Base-by-base conservation (phyloP, 2,329 filamentous ascomycete species). In the Peltaster fructicola region DNA sequence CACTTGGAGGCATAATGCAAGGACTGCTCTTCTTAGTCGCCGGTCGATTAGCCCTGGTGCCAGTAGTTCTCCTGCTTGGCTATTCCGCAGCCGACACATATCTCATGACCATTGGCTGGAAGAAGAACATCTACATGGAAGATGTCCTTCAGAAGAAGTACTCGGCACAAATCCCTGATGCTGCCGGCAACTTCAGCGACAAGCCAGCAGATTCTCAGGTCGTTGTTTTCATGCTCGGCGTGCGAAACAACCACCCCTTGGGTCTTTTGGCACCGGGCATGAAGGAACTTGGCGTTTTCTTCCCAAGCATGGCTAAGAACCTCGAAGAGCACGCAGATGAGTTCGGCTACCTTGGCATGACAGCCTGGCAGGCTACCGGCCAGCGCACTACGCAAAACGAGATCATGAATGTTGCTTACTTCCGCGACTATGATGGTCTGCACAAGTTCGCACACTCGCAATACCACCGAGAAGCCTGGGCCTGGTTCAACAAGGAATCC, bases 371-470 rank as follows among this genome's bases (percentile, higher is more conserved):
- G n/a, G 46, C 44, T 24, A 24, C 31, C n/a, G 40, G 43, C 8
- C 48, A 54, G 13, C 45, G 51, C 16, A 31, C 34, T 3, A 51
- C 52, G 8, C 48, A 53, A 26, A 56, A 54, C 32, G 53, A 57
- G 6, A 9, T 44, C 11, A 33, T 62, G 30, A 36, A 38, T 3
- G 48, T 63, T 16, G 55, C 54, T 37, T 68, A 67, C 50, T 70
- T 69, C 44, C 49, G 52, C 17, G 48, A 52, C 27, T 29, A 59
- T 9, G 59, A 59, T 19, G 53, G 54, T 8, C 38, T 70, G 9
- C 56, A 68, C 38, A 44, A 42, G 9, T 70, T 65, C 33, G 64
- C 65, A 2, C 57, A 65, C 25, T 52, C 51, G 22, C 38, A 49
- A 5, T 27, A 57, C 6, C 66, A 70, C 37, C 51, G 56, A 8